phyloP scores from a whole-genome alignment of 2,329 filamentous ascomycete species.

The Berkeleyomyces rouxiae region DNA sequence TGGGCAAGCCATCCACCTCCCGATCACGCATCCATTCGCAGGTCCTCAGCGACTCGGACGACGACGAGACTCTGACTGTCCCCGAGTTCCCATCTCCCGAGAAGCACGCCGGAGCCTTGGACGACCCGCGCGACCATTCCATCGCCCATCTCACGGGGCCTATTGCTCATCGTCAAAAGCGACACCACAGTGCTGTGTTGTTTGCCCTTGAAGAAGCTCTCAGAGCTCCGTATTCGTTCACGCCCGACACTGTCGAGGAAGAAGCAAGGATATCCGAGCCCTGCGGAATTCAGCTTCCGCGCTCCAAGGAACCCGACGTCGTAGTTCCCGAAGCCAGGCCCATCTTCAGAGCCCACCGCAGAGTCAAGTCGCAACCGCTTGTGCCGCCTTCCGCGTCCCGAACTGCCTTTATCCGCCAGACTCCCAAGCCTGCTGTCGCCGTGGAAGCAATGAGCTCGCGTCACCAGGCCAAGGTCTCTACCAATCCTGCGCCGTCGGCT shows the following conservation, averaged over 20 bases:
- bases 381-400: slow-evolving; percentile 6
- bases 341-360: slow-evolving; percentile 5
- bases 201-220: slow-evolving; percentile 85
- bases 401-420: neutral
- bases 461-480: slow-evolving; percentile 9
- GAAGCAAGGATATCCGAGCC: slow-evolving; percentile 86
- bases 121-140: slow-evolving; percentile 4
- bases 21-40: slow-evolving; percentile 28
- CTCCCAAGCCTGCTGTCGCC: neutral
- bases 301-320: slow-evolving; percentile 28
- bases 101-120: slow-evolving; percentile 3
- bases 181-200: slow-evolving; percentile 78
- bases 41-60: slow-evolving; percentile 30
- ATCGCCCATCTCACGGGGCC: slow-evolving; percentile 23
- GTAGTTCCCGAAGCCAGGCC: slow-evolving; percentile 29
- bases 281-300: slow-evolving; percentile 38
- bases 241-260: slow-evolving; percentile 70
- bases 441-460: slow-evolving; percentile 7
- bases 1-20: slow-evolving; percentile 20
- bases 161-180: slow-evolving; percentile 53
- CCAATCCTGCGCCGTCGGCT: slow-evolving; percentile 5
- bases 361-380: slow-evolving; percentile 9
- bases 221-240: slow-evolving; percentile 66
- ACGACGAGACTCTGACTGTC: slow-evolving; percentile 21
- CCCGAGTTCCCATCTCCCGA: slow-evolving; percentile 20